Evolutionary conservation across 495 filamentous ascomycete genomes (phyloP).

Genomic region (Neurospora cerealis): DNA sequence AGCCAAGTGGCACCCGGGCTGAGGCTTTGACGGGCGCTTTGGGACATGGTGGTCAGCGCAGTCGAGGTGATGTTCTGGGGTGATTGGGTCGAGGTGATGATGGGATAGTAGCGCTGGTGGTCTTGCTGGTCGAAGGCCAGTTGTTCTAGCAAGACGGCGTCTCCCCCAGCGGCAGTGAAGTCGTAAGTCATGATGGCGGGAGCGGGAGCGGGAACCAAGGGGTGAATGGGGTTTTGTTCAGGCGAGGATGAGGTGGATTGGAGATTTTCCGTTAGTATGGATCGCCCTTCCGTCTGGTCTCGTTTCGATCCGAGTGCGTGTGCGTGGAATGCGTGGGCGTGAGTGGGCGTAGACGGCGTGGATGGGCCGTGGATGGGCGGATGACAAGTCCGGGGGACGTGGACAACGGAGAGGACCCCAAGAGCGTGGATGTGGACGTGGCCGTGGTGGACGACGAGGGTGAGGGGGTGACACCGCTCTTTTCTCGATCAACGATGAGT

Average conservation of each 20-base stretch:
- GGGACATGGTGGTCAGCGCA: conserved; percentile 34
- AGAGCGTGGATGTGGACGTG: conserved; percentile 11
- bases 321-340: neutral
- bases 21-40: conserved; percentile 26
- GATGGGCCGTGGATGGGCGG: neutral
- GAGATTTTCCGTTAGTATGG: conserved; percentile 19
- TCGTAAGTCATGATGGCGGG: conserved; percentile 44
- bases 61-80: conserved; percentile 33
- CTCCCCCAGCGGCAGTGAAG: conserved; percentile 42
- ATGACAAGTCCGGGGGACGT: neutral
- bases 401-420: neutral
- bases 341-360: neutral
- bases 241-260: conserved; percentile 16
- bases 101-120: conserved; percentile 32
- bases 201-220: conserved; percentile 11
- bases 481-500: conserved; percentile 20
- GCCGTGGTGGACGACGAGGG: conserved; percentile 3
- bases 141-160: conserved; percentile 42
- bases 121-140: conserved; percentile 44
- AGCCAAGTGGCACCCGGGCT: conserved; percentile 33
- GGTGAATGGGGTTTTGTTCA: conserved; percentile 5
- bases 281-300: neutral
- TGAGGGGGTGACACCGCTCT: conserved; percentile 29
- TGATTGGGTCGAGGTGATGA: conserved; percentile 28
- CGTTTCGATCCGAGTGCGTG: neutral